Evolutionary conservation across 345 rosid genomes (phyloP), one percentile per base, ranked within the genome.

Genomic region (Dipteronia sinensis): DNA sequence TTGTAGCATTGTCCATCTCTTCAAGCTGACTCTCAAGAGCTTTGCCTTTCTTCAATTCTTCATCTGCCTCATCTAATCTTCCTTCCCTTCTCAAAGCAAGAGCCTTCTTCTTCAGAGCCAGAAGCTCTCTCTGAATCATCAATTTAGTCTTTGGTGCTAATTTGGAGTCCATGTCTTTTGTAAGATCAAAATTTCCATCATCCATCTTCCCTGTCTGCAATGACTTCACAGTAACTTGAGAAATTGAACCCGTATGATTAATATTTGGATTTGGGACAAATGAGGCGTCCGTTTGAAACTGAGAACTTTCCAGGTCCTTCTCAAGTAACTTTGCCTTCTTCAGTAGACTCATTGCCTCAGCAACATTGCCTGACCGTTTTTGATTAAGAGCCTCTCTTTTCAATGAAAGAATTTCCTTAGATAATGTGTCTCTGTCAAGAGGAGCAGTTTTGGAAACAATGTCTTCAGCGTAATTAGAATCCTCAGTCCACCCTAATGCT

Each of bases 401-500:
- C 79, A 88, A 79, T 25, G 83, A 78, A 78, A 79, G 88, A 82
- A 89, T 83, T 76, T 90, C 92, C 82, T 81, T 80, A 29, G 73
- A 78, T 59, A 83, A 71, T 22, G 87, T 83, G 47, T 87, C 90
- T 84, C 82, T 82, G 77, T 80, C 85, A 46, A 80, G 20, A 73
- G 81, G 70, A 77, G 78, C 71, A 29, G 86, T 64, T 13, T 70
- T 80, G 9, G 80, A 5, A 27, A 73, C 77, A 61, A 67, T 20
- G 49, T 63, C 79, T 76, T 85, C 88, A 44, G 64, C 72, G 29
- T 67, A 75, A 77, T 78, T 80, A 82, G 84, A 82, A 68, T 90
- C 94, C 53, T 92, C 97, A n/a, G 74, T 75, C 99, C 97, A 93
- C 64, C 99, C 99, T 78, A 93, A 68, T 25, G 95, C 91, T 78